Evolutionary conservation across 108 stramenopile species (phyloP), one percentile per base, ranked within the genome.

Genomic region (Pseudonitzschia delicatissima): DNA sequence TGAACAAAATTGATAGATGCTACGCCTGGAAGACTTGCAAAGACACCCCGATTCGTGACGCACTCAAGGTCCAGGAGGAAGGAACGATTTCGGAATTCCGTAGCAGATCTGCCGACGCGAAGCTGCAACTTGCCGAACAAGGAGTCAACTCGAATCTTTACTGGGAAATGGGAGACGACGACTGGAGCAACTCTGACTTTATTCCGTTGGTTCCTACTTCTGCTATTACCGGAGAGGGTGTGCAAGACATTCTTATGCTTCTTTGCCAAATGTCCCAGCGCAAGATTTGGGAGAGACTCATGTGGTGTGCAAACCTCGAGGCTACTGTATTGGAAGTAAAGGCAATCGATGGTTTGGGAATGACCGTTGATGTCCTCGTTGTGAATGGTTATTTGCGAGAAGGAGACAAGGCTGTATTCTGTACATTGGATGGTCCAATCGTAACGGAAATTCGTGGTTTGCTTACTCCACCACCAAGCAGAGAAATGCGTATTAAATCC

Each of bases 1-100:
- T 99, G 45, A 99, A 99, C 84, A 99, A 99, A 87, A 90, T 98
- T 15, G 99, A 99, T 84, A 79, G 99, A 26, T 96, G 95, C 69
- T 98, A 98, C 74, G 93, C 83, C 32, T 99, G 99, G 99, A 94
- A 98, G 78, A 85, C 93, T 9, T 85, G 82, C 53, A 86, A 89
- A 47, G 94, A 97, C 73, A 77, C 82, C 2, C 95, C 98, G 21
- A 96, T 97, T 49, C 93, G 97, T n/a, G 88, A 88, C 9, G 90
- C 96, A 13, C 76, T 99, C 44, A 90, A 91, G 45, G 84, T 76
- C 26, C 99, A 99, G 74, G 77, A 89, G 18, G 87, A 87, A n/a
- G 91, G 93, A 37, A 96, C 96, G 6, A 39, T 85, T 15, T 77
- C 75, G 17, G 99, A 99, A 69, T 98, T 99, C 71, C 82, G 97